phyloP scores from a whole-genome alignment of 2,329 filamentous ascomycete genomes.

The Mycocentrospora acerina region DNA sequence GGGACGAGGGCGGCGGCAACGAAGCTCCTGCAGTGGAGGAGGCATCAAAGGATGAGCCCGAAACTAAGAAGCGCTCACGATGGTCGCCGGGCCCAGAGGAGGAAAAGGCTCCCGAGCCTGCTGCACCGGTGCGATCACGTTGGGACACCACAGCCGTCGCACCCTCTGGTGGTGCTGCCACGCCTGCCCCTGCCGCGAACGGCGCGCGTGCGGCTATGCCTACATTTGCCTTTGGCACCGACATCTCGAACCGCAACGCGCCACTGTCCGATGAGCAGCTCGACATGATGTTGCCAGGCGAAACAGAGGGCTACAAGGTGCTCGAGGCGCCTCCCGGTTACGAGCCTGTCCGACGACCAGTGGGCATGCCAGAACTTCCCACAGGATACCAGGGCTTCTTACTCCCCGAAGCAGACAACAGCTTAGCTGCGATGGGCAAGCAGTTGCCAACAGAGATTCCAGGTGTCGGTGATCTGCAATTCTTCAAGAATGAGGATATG shows the following conservation, averaged over 20 bases:
- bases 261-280: conserved; percentile 91
- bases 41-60: conserved; percentile 19
- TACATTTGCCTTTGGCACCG: conserved; percentile 74
- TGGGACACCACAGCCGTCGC: conserved; percentile 38
- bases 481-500: conserved; percentile 99
- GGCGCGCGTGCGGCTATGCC: conserved; percentile 23
- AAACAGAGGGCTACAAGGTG: conserved; percentile 89
- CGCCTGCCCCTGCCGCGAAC: conserved; percentile 21
- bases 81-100: conserved; percentile 66
- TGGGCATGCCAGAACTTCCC: conserved; percentile 72
- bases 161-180: conserved; percentile 21
- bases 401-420: conserved; percentile 93
- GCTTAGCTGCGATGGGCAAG: conserved; percentile 73
- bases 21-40: conserved; percentile 24
- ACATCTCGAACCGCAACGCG: conserved; percentile 76
- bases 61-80: conserved; percentile 64
- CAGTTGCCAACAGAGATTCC: conserved; percentile 94
- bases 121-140: conserved; percentile 33
- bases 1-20: conserved; percentile 71
- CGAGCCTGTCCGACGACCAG: conserved; percentile 73
- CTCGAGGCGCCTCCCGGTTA: conserved; percentile 90
- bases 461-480: conserved; percentile 92
- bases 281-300: conserved; percentile 83
- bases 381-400: conserved; percentile 78
- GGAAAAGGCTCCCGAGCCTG: conserved; percentile 60